Evolutionary conservation across 176 grass and related monocot species (phyloP).

Genomic region (Tillandsia fasciculata): DNA sequence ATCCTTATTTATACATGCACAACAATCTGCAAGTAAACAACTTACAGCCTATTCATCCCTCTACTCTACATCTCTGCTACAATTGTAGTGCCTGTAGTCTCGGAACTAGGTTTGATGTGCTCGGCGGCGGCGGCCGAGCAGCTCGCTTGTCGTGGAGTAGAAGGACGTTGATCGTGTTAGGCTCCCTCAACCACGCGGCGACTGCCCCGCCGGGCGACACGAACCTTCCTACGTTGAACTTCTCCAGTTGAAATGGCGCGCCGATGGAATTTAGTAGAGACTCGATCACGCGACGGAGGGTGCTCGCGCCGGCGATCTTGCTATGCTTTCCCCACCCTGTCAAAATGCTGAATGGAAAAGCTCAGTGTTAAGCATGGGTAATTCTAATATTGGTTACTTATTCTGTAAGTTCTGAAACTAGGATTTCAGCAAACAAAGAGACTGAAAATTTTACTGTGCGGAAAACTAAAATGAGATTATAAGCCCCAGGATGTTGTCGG

Average conservation of each 20-base stretch:
- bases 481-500: too few relatives aligned
- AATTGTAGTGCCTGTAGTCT: constrained; percentile 64
- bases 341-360: constrained; percentile 55
- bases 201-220: constrained; percentile 72
- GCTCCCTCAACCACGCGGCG: constrained; percentile 72
- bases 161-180: constrained; percentile 56
- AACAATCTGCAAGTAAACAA: constrained; percentile 22
- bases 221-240: constrained; percentile 77
- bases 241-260: constrained; percentile 79
- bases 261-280: constrained; percentile 57
- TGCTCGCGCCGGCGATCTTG: constrained; percentile 76
- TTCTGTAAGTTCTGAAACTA: too few relatives aligned
- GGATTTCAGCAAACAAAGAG: too few relatives aligned
- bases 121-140: constrained; percentile 18
- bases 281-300: constrained; percentile 61
- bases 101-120: constrained; percentile 31
- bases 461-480: too few relatives aligned
- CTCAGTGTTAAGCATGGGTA: too few relatives aligned
- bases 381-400: too few relatives aligned
- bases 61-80: constrained; percentile 25
- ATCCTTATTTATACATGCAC: constrained; percentile 30
- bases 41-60: constrained; percentile 8
- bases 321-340: constrained; percentile 99
- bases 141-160: constrained; percentile 51
- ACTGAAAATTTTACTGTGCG: too few relatives aligned